Evolutionary conservation across 2,329 filamentous ascomycete genomes (phyloP), one percentile per base, ranked within the genome.

Genomic region (Nigrograna mackinnonii): DNA sequence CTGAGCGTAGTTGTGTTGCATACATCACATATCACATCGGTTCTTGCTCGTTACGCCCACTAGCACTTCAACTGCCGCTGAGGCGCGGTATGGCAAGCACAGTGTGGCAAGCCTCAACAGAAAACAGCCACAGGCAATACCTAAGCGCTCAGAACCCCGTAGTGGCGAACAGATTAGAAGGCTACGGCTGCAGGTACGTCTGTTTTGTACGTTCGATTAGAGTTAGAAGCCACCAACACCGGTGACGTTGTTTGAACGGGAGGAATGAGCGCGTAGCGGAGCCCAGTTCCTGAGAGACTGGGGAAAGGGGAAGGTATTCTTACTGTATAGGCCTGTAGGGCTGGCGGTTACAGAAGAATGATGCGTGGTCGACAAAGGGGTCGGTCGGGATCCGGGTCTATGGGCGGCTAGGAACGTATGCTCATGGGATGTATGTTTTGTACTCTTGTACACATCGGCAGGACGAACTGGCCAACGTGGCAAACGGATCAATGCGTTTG

Each of bases 341-440:
- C 53, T 57, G 56, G 61, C 58, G 61, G 56, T 55, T 63, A 55
- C 40, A 50, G 48, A 14, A 54, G 44, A 45, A 33, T 40, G 40
- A 40, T 34, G 42, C 39, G 18, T 39, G 24, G 43, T 38, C 45
- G 37, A 49, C 43, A 38, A 49, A 40, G 36, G 44, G 47, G 46
- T 41, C 24, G 41, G 55, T 44, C 54, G 34, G 41, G 19, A 50
- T 47, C 42, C 41, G 52, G 63, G 60, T 50, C 58, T 39, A 30
- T 52, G 51, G 52, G 60, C 60, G 57, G 56, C 56, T 63, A 58
- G 47, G n/a, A n/a, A n/a, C n/a, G n/a, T n/a, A n/a, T n/a, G n/a
- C n/a, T n/a, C n/a, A n/a, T n/a, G n/a, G n/a, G n/a, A n/a, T n/a
- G n/a, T n/a, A n/a, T n/a, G n/a, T n/a, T n/a, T n/a, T n/a, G n/a